Evolutionary conservation across 805 yeast genomes (phyloP).

Genomic region (Ogataea ganodermae): DNA sequence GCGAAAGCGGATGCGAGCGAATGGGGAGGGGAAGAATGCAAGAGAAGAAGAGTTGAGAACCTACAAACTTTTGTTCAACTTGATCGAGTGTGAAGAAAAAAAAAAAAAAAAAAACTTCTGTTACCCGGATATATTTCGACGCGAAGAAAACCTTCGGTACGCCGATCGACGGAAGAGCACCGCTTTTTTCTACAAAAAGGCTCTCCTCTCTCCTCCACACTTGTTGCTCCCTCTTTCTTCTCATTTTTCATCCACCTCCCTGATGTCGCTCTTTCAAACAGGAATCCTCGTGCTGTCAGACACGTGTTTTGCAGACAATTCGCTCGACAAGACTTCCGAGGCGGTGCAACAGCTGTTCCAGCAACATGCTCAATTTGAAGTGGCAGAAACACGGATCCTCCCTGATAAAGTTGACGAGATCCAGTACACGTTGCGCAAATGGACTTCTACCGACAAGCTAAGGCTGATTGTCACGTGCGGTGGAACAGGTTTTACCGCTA

Average conservation of each 20-base stretch:
- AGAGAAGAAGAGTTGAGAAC: background rate
- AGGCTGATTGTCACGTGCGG: conserved; percentile 48
- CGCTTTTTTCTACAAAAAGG: no score
- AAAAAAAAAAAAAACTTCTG: background rate
- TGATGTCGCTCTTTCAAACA: conserved; percentile 5
- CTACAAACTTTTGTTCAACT: no score
- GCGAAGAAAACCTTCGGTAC: no score
- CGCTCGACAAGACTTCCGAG: conserved; percentile 37
- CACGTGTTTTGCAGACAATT: conserved; percentile 36
- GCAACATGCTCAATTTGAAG: conserved; percentile 8
- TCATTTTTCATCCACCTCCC: background rate
- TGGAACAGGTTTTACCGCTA: conserved; percentile 51
- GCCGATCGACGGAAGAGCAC: no score
- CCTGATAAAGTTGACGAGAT: conserved; percentile 41
- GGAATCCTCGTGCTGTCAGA: conserved; percentile 45
- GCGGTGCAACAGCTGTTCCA: conserved; percentile 25
- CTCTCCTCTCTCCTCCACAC: background rate
- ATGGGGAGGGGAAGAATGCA: background rate
- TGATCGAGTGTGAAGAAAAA: background rate
- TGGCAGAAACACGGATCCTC: conserved; percentile 29
- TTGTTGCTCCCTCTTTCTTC: background rate
- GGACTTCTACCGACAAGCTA: conserved; percentile 28
- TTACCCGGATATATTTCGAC: background rate
- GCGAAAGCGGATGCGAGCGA: background rate
- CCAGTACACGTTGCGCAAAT: conserved; percentile 28